These are phyloP conservation scores for Mimosa bimucronata DNA, from an alignment of 306 rosid species.

Conservation along the genomic window DNA sequence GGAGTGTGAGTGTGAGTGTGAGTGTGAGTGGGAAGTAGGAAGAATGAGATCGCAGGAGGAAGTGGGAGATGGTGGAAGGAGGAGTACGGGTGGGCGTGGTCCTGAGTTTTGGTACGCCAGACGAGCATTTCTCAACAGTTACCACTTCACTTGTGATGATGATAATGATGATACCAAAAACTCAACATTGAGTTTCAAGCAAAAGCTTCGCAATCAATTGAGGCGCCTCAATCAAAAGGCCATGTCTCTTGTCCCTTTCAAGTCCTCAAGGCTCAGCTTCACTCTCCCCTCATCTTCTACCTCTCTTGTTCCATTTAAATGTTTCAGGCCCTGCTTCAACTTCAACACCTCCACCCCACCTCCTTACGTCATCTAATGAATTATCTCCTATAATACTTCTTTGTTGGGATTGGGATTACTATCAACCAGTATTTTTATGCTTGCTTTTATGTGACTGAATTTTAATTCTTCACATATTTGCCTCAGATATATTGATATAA, in stretches of 20 bases:
- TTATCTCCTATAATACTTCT: too few relatives aligned
- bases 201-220: slow-evolving; percentile 46
- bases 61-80: neutral
- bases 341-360: neutral
- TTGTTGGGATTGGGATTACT: neutral
- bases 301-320: too few relatives aligned
- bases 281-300: too few relatives aligned
- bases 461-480: too few relatives aligned
- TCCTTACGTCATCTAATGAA: neutral
- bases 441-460: too few relatives aligned
- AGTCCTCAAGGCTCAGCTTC: neutral
- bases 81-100: slow-evolving; percentile 38
- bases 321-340: neutral
- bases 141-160: slow-evolving; percentile 38
- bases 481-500: too few relatives aligned
- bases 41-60: neutral
- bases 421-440: neutral
- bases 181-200: slow-evolving; percentile 35
- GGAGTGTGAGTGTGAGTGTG: neutral
- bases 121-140: slow-evolving; percentile 58
- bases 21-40: too few relatives aligned
- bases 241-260: neutral
- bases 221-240: slow-evolving; percentile 26
- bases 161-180: neutral
- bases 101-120: slow-evolving; percentile 56